A percentile compares a stretch with the other conserved stretches of the same genome.
Evolutionary conservation across 495 filamentous ascomycete species (phyloP).

Genomic region (Durotheca rogersii): DNA sequence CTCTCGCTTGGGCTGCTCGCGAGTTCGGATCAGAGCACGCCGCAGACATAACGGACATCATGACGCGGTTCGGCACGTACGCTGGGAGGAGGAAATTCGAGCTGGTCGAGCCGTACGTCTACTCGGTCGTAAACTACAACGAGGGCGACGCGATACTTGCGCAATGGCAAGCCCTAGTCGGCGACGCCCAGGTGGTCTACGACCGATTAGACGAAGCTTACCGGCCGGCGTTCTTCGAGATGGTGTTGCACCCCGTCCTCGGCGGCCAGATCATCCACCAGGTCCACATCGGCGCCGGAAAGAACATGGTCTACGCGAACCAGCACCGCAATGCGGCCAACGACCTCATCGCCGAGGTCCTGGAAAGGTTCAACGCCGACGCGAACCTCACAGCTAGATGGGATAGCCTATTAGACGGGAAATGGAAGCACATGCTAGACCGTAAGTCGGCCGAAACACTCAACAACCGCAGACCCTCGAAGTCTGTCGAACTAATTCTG

Average conservation of each 20-base stretch:
- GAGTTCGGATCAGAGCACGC: slow-evolving; percentile 59
- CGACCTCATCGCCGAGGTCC: slow-evolving; percentile 55
- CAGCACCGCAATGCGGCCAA: slow-evolving; percentile 70
- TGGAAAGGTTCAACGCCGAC: slow-evolving; percentile 63
- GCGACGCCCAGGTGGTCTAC: slow-evolving; percentile 57
- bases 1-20: slow-evolving; percentile 56
- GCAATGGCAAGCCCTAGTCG: slow-evolving; percentile 61
- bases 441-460: slow-evolving; percentile 41
- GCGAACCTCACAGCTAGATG: slow-evolving; percentile 61
- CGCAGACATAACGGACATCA: slow-evolving; percentile 52
- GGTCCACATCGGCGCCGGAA: slow-evolving; percentile 61
- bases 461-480: not conserved
- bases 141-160: slow-evolving; percentile 65
- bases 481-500: slow-evolving; percentile 8
- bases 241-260: slow-evolving; percentile 66
- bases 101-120: slow-evolving; percentile 62
- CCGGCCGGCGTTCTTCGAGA: slow-evolving; percentile 66
- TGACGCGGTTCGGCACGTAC: slow-evolving; percentile 63
- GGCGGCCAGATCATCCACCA: slow-evolving; percentile 62
- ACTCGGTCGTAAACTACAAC: slow-evolving; percentile 68
- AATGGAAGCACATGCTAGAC: slow-evolving; percentile 75
- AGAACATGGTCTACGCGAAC: slow-evolving; percentile 61
- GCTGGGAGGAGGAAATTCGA: slow-evolving; percentile 68
- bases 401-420: slow-evolving; percentile 63
- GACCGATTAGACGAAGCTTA: slow-evolving; percentile 47